phyloP scores from a whole-genome alignment of 257 asterid species.

The Capsicum baccatum region DNA sequence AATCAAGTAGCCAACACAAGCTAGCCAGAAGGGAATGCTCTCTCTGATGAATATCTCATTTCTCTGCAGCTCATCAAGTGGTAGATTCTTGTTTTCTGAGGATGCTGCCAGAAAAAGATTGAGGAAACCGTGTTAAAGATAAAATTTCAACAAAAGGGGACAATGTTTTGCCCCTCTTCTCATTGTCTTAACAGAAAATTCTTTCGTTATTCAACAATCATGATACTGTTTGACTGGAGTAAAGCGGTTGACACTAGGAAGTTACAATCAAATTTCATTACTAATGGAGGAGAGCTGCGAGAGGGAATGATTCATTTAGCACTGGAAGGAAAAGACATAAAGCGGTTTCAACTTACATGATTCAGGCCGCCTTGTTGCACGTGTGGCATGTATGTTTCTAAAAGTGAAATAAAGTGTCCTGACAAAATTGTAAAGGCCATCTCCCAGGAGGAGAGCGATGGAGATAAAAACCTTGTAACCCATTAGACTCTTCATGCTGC shows the following conservation, averaged over 20 bases:
- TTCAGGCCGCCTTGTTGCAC: slow-evolving; percentile 46
- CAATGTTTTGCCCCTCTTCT: neutral
- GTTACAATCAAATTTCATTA: neutral
- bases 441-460: slow-evolving; percentile 82
- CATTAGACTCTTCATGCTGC: slow-evolving; percentile 68
- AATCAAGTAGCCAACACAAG: slow-evolving; percentile 56
- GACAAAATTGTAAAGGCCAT: slow-evolving; percentile 79
- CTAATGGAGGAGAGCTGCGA: neutral
- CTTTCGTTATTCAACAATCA: neutral
- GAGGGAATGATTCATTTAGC: neutral
- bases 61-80: slow-evolving; percentile 43
- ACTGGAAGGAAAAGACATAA: neutral
- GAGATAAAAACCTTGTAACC: slow-evolving; percentile 86
- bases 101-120: slow-evolving; percentile 36
- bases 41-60: slow-evolving; percentile 65
- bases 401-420: slow-evolving; percentile 64
- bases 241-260: neutral
- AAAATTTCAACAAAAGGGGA: neutral
- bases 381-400: slow-evolving; percentile 52
- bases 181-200: neutral
- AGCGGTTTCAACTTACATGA: slow-evolving; percentile 44
- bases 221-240: too few species aligned
- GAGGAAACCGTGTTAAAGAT: neutral
- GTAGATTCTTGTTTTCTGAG: slow-evolving; percentile 41
- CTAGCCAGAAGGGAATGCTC: slow-evolving; percentile 70